Conservation (phyloP, 495 filamentous ascomycete genomes). For the Podospora comata region DNA sequence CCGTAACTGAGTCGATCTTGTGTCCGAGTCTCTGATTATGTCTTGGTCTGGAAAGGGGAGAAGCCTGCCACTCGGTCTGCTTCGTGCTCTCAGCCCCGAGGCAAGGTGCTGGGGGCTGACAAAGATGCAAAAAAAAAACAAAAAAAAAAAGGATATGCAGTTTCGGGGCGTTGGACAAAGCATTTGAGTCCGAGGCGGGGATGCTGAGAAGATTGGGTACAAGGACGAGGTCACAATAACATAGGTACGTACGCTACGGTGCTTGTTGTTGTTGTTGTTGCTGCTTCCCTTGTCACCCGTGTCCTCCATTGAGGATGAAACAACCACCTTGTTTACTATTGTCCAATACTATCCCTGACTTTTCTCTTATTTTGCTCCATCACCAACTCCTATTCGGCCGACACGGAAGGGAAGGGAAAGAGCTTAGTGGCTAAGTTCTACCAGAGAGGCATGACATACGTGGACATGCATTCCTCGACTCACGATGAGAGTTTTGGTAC, state of each 20-base stretch:
- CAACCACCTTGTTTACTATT: constrained; percentile 2
- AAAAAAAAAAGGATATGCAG: neutral
- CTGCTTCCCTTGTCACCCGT: neutral
- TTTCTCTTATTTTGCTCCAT: neutral
- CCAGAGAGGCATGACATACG: neutral
- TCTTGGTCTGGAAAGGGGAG: neutral
- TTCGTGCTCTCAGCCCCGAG: neutral
- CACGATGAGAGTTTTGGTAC: neutral
- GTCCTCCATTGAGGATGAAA: constrained; percentile 5
- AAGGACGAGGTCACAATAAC: neutral
- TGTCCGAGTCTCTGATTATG: neutral
- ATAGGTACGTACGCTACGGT: neutral
- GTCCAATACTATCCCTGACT: neutral
- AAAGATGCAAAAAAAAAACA: neutral
- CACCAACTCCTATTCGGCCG: constrained; percentile 3
- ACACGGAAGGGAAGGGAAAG: neutral
- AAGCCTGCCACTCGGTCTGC: neutral
- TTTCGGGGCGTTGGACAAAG: constrained; percentile 1
- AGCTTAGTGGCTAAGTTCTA: neutral
- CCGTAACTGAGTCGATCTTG: constrained; percentile 4
- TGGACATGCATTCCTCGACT: constrained; percentile 7
- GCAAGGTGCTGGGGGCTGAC: neutral
- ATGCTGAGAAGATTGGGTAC: neutral
- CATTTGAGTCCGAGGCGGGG: neutral
- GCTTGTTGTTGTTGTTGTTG: neutral